Evolutionary conservation across 2,329 filamentous ascomycete species (phyloP).

Genomic region (Acrocalymma vagum): DNA sequence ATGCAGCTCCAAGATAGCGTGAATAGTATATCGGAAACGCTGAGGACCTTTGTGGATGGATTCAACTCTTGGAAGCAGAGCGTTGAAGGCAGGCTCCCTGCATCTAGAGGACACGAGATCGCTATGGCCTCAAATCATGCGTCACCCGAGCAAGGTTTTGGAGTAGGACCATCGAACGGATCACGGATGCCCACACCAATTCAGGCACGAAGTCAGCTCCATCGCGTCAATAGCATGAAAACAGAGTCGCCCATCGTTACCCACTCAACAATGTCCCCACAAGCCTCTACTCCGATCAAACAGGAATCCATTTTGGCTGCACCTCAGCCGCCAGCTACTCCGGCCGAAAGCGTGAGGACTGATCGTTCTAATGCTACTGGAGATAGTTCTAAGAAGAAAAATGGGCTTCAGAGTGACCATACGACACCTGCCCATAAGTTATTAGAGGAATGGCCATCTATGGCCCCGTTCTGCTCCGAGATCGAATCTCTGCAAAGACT

Average conservation of each 20-base stretch:
- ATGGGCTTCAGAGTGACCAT: constrained; percentile 79
- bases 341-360: constrained; percentile 42
- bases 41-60: constrained; percentile 38
- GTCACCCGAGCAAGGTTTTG: constrained; percentile 38
- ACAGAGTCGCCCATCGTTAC: constrained; percentile 40
- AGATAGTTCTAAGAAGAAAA: constrained; percentile 29
- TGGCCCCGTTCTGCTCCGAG: constrained; percentile 64
- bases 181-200: constrained; percentile 41
- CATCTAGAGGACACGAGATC: constrained; percentile 19
- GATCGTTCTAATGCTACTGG: constrained; percentile 28
- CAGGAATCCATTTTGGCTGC: constrained; percentile 32
- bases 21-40: constrained; percentile 44
- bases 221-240: constrained; percentile 44
- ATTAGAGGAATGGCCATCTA: constrained; percentile 68
- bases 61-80: constrained; percentile 44
- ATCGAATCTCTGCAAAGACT: constrained; percentile 64
- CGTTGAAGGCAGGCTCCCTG: constrained; percentile 37
- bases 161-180: constrained; percentile 30
- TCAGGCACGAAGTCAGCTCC: constrained; percentile 31
- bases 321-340: constrained; percentile 40
- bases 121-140: constrained; percentile 30
- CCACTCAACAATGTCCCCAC: constrained; percentile 37
- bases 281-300: constrained; percentile 41
- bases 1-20: constrained; percentile 58
- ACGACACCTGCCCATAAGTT: constrained; percentile 89